Base-by-base conservation (phyloP, 208 protist genomes). In the Blastocrithidia nonstop region DNA sequence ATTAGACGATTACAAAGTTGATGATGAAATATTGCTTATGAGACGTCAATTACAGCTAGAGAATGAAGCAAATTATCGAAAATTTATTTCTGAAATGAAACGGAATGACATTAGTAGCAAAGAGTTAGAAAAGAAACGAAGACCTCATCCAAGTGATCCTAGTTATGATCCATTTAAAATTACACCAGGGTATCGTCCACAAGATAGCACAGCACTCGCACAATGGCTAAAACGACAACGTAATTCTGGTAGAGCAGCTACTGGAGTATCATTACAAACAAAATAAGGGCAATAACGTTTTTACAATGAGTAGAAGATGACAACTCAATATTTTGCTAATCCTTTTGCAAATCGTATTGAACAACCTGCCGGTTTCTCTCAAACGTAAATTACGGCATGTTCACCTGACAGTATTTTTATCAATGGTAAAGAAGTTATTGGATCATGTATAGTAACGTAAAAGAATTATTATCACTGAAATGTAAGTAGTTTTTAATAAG, bases 231-330 rank as follows among this genome's bases (percentile, higher is more conserved):
- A 90, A 66, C 69, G 76, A 13, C 81, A 90, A 58, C 65, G 81
- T 21, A 71, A 79, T 49, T 90, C 81, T 8, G 81, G 81, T 22
- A 76, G 73, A 54, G 67, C 72, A 9, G 66, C 71, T 8, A 86
- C 63, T 21, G 81, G 75, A 22, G 45, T 77, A 2, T 87, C 76
- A 11, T 53, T 87, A 16, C 81, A 85, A 39, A 87, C 76, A 19
- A 63, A 61, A 20, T 76, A 90, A 47, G 81, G 81, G 19, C 81
- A 90, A 59, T 73, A 90, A 54, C 66, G 81, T n/a, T 87, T 82
- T 57, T 90, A 90, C 57, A 86, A 90, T 41, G 81, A 90, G 54
- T 76, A 90, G 53, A 90, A 90, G 54, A 90, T 90, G 81, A 73
- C 81, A n/a, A 90, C 81, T 7, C 81, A 90, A 65, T 90, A 87